A percentile compares a stretch with the other conserved stretches of the same genome.
Evolutionary conservation across 441 rosid species (phyloP).

Genomic region (Syzygium malaccense): DNA sequence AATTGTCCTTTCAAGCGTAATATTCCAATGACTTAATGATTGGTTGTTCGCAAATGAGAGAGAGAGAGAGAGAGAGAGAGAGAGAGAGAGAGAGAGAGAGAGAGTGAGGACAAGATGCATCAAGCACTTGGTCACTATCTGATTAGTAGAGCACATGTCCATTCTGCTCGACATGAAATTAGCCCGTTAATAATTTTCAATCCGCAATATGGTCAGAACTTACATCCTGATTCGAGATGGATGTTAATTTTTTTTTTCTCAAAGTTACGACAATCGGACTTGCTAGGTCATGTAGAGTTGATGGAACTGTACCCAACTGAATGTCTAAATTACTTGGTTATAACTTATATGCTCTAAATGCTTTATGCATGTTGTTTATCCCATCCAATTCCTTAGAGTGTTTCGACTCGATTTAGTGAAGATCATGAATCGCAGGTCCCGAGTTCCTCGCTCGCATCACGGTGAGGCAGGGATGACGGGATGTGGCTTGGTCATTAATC

Average conservation of each 20-base stretch:
- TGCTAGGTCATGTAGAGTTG: neutral
- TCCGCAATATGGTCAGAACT: neutral
- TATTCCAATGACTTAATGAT: neutral
- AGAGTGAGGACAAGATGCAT: neutral
- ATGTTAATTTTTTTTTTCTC: neutral
- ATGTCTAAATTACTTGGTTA: neutral
- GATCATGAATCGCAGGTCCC: neutral
- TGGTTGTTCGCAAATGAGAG: neutral
- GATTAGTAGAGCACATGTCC: neutral
- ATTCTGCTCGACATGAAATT: neutral
- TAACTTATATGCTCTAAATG: neutral
- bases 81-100: neutral
- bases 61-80: neutral
- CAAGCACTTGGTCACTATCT: neutral
- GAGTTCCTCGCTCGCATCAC: neutral
- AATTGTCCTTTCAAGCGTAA: neutral
- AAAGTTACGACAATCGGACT: neutral
- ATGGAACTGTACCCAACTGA: neutral
- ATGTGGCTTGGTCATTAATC: neutral
- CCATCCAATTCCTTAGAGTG: neutral
- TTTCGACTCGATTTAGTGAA: neutral
- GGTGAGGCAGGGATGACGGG: neutral
- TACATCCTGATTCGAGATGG: neutral
- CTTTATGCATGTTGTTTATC: neutral
- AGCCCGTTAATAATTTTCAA: neutral